phyloP scores from a whole-genome alignment of 345 rosid genomes.

The Aethionema arabicum region DNA sequence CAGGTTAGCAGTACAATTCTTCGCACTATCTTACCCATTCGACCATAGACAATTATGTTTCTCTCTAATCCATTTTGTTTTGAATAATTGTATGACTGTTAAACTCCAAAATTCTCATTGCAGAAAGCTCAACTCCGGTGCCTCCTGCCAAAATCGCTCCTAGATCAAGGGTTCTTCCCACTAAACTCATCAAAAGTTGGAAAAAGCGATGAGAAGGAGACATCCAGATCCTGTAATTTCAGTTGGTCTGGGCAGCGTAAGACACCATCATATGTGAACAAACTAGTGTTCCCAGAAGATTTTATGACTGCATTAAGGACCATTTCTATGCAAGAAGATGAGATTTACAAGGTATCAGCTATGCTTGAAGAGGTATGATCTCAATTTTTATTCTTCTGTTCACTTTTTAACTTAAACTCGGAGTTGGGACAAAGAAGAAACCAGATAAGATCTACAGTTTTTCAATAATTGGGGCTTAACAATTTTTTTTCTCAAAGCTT shows the following conservation, averaged over 20 bases:
- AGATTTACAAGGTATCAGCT: conserved; percentile 62
- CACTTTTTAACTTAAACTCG: conserved; percentile 6
- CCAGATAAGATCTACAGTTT: not conserved
- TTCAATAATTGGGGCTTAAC: conserved; percentile 23
- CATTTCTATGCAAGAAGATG: conserved; percentile 73
- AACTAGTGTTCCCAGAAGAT: conserved; percentile 82
- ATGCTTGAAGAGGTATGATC: conserved; percentile 77
- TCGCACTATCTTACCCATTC: conserved; percentile 4
- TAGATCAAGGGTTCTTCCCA: conserved; percentile 66
- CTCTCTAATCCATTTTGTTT: conserved; percentile 8
- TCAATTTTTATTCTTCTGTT: conserved; percentile 1
- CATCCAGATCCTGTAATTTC: conserved; percentile 43
- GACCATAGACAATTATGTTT: not conserved
- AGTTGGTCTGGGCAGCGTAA: conserved; percentile 95
- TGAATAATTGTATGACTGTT: conserved; percentile 4
- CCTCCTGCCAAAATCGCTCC: conserved; percentile 66
- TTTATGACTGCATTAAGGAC: conserved; percentile 82
- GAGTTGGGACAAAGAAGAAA: not conserved
- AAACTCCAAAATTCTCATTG: conserved; percentile 21
- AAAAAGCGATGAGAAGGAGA: conserved; percentile 30
- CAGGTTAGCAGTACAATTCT: conserved; percentile 51
- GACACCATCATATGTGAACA: conserved; percentile 64
- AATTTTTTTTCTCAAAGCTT: conserved; percentile 44
- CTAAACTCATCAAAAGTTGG: conserved; percentile 37
- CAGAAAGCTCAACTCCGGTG: conserved; percentile 86